Evolutionary conservation across 1,284 basidiomycete genomes (phyloP).

Genomic region (Tremellales sp.): DNA sequence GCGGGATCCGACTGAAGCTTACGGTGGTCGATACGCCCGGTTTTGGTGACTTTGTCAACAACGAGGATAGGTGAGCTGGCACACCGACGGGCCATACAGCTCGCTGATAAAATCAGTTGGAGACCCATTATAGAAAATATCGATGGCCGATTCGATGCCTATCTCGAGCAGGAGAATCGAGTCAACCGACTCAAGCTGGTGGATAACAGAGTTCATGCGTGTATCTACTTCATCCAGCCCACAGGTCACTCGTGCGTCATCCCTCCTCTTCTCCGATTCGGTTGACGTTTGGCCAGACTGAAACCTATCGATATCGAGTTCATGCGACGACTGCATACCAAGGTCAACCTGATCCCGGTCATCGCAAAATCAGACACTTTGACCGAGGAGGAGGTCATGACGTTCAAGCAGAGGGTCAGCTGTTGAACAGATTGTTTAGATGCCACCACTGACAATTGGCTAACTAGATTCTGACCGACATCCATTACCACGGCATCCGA

Average conservation of each 20-base stretch:
- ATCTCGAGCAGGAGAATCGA: conserved; percentile 95
- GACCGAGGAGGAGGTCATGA: conserved; percentile 86
- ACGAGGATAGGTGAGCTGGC: conserved; percentile 77
- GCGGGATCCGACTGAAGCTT: conserved; percentile 84
- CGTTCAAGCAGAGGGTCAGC: conserved; percentile 85
- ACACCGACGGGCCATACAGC: not conserved
- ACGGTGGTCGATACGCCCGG: conserved; percentile 98
- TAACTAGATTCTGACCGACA: conserved; percentile 79
- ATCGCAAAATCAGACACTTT: conserved; percentile 95
- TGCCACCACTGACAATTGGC: not conserved
- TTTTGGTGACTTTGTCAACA: conserved; percentile 97
- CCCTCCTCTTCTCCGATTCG: not conserved
- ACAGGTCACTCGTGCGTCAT: conserved; percentile 85
- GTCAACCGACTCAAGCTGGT: conserved; percentile 63
- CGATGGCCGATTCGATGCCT: conserved; percentile 91
- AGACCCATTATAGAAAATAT: conserved; percentile 97
- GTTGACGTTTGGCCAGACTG: conserved; percentile 55
- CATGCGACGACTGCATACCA: conserved; percentile 90
- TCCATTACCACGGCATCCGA: conserved; percentile 86
- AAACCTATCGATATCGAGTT: conserved; percentile 97
- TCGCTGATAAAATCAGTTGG: conserved; percentile 62
- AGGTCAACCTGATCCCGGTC: conserved; percentile 94
- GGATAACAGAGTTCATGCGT: conserved; percentile 57
- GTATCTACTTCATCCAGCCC: conserved; percentile 96
- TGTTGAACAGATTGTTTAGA: conserved; percentile 4